Evolutionary conservation across 1,284 basidiomycete species (phyloP), one percentile per base, ranked within the genome.

Genomic region (Moesziomyces globuligerus): DNA sequence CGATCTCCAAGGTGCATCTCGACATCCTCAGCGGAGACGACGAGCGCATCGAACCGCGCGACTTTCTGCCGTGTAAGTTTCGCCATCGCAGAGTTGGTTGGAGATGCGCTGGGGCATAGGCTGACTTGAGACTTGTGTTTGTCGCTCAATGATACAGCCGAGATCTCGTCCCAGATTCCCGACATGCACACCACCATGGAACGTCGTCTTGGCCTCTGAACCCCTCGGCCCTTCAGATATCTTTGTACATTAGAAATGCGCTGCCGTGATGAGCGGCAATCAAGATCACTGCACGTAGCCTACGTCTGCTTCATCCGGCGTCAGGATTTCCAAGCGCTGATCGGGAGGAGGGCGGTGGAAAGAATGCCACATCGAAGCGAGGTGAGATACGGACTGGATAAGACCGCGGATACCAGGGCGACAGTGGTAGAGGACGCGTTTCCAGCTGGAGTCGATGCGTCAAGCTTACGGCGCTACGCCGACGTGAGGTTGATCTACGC

Each of bases 1-100:
- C 67, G 28, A 56, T 78, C 47, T 73, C 79, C 39, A 60, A 71
- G 38, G 52, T 82, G 42, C 80, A 82, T 49, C 61, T 80, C 24
- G 78, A 80, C 56, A 77, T 82, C 18, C 74, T 82, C 37, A 77
- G 79, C 41, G 80, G 80, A 13, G 60, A 67, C 24, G 80, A 82
- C 50, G 80, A 82, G 51, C 59, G 66, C 4, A 55, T 82, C 39
- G 75, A 80, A 13, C 78, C 79, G 8, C 37, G 52, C 28, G 80
- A 82, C 49, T 81, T 81, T 51, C 48, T 82, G 48, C 78, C 76
- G 23, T 70, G 76, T 76, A 67, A 67, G 74, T 68, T 29, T 40
- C 25, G n/a, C 28, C 40, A 13, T 18, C 17, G n/a, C 18, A 20
- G 15, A 6, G 7, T 23, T 1, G 17, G 17, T 5, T 3, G 25